Base-by-base conservation (phyloP, 2,329 filamentous ascomycete species). In the Xylaria multiplex region DNA sequence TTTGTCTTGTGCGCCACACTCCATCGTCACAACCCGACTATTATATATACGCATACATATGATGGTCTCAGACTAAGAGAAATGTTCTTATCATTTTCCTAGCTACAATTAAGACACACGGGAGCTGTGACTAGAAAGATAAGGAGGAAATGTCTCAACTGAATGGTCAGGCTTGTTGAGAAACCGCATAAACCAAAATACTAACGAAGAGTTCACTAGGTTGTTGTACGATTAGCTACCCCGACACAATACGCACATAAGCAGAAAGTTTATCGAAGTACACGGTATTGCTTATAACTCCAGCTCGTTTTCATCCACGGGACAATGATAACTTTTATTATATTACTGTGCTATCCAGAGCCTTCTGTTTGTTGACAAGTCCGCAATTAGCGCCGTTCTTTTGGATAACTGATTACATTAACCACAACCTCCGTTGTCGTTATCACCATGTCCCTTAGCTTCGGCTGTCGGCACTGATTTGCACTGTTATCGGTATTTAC, bases 21-120 rank as follows among this genome's bases (percentile, higher is more conserved):
- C 24, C 27, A 13, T 32, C 49, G 30, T 24, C 48, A 40, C 37
- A 55, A 32, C 13, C 42, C 6, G 37, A 55, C 24, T 24, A 50
- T 16, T 16, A 9, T 37, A 43, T 56, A 32, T 43, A 49, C 50
- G 30, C 37, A 14, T 42, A 22, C 40, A 60, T 43, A 55, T 30
- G 14, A 55, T 30, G 16, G 35, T 42, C 32, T 22, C 24, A 8
- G 37, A 46, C 14, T 37, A 37, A 30, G 14, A 52, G 5, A 32
- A 42, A 5, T 9, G 6, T 30, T 14, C 14, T 32, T 52, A 6
- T 46, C 24, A 6, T 54, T 52, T 27, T 40, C 5, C 24, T 59
- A 14, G 11, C 11, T 2, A 40, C 27, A 27, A 27, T 27, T 27
- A 27, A 27, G 27, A 27, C 13, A 40, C 11, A 5, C 24, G 46